Base-by-base conservation (phyloP, 2,329 filamentous ascomycete species). In the Botrytis medusae region DNA sequence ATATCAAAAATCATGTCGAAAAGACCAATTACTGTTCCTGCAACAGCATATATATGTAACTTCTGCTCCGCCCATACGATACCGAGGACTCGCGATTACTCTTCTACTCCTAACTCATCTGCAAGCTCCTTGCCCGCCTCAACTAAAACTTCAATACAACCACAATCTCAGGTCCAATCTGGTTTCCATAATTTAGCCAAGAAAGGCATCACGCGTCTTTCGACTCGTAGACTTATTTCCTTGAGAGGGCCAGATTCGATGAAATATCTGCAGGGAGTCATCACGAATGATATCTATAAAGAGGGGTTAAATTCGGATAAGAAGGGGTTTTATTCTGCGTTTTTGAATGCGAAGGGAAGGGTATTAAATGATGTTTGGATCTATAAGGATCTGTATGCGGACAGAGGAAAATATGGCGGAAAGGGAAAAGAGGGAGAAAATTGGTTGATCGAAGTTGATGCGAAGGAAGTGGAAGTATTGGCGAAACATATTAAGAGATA, bases 321-420 rank as follows among this genome's bases (percentile, higher is more conserved):
- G 5, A 83, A 84, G 0, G 91, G 90, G 6, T 90, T 92, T 81
- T 98, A 97, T 83, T 87, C 92, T 10, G 93, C 91, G 0, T 97
- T 99, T 79, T 86, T 99, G 60, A 97, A 92, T 77, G 93, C 95
- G 12, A 89, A 90, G 74, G 96, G 96, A 60, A 89, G 95, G 73
- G 88, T 99, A 16, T 85, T 98, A 61, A 89, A 95, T 84, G 96
- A 99, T 83, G 92, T 94, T 70, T 97, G 98, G 82, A 86, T 99
- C 65, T 98, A 97, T 85, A 91, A 90, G 0, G 72, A 78, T 67
- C 44, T 32, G 1, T 73, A 70, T 6, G 60, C 29, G 7, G 71
- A 59, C 37, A 59, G 34, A 37, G 51, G 57, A 22, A n/a, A 44
- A 14, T 57, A 57, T 57, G 60, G 37, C 9, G 37, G 18, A 10